Evolutionary conservation across 2,329 filamentous ascomycete species (phyloP).

Genomic region (Colletotrichum lindemuthianum): DNA sequence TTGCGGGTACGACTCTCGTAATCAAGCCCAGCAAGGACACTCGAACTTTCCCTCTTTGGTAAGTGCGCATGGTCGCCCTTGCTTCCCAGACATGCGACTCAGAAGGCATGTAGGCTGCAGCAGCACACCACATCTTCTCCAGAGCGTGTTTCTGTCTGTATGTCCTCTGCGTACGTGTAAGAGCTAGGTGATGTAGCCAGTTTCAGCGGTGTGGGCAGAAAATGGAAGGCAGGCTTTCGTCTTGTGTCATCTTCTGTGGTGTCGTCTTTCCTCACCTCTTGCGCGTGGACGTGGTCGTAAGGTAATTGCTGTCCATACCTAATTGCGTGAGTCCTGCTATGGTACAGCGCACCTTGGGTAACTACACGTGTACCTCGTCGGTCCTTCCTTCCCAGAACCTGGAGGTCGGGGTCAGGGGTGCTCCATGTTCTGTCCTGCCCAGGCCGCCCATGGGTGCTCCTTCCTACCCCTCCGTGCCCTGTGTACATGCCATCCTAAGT

Average conservation of each 20-base stretch:
- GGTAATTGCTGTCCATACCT: no score
- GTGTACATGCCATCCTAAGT: background rate
- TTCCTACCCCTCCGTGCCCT: background rate
- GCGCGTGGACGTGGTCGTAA: no score
- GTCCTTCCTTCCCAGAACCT: conserved; percentile 23
- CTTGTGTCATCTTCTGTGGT: no score
- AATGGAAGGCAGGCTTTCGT: no score
- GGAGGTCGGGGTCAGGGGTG: conserved; percentile 18
- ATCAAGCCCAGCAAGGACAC: conserved; percentile 18
- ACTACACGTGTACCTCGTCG: background rate
- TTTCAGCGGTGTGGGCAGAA: no score
- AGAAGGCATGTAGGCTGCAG: conserved; percentile 3
- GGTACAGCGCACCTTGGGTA: no score
- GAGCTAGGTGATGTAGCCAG: no score
- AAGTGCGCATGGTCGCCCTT: conserved; percentile 1
- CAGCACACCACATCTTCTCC: no score
- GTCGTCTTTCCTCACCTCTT: no score
- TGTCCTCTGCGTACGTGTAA: background rate
- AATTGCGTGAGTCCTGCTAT: no score
- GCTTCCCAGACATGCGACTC: conserved; percentile 27
- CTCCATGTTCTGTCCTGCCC: conserved; percentile 5
- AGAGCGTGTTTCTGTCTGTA: no score
- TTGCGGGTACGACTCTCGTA: conserved; percentile 30
- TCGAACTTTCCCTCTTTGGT: conserved; percentile 28
- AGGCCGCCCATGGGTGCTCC: background rate